Evolutionary conservation across 306 rosid species (phyloP).

Genomic region (Heteromeles arbutifolia): DNA sequence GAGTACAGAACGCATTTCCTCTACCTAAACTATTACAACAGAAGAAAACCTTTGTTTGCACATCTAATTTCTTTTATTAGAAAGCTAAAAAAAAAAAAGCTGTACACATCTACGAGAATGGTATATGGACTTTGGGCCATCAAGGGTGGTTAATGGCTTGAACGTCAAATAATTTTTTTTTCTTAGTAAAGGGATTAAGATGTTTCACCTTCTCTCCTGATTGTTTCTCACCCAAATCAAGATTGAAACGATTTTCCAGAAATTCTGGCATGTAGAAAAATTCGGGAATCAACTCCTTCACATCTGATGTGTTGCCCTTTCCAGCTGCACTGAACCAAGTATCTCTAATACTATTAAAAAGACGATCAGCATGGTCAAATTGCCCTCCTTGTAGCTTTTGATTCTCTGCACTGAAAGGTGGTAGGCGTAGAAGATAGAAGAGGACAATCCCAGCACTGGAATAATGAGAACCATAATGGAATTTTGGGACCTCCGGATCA

Average conservation of each 20-base stretch:
- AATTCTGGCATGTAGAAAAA: conserved; percentile 97
- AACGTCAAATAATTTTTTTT: background rate
- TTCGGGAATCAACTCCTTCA: conserved; percentile 97
- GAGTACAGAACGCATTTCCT: background rate
- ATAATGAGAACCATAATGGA: conserved; percentile 98
- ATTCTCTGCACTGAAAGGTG: conserved; percentile 93
- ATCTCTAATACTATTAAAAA: conserved; percentile 88
- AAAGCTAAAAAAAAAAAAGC: background rate
- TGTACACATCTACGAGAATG: background rate
- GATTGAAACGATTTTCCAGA: conserved; percentile 76
- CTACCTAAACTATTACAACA: background rate
- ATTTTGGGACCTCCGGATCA: conserved; percentile 98
- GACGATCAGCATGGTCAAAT: conserved; percentile 99
- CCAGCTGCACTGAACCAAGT: conserved; percentile 99
- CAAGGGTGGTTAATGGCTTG: background rate
- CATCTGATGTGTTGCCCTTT: conserved; percentile 97
- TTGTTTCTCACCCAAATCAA: conserved; percentile 99
- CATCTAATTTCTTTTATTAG: background rate
- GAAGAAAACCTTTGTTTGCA: background rate
- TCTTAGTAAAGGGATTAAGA: background rate
- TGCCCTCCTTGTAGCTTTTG: conserved; percentile 99
- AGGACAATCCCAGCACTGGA: conserved; percentile 99
- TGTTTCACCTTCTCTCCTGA: conserved; percentile 92
- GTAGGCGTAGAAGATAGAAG: conserved; percentile 91
- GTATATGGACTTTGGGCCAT: background rate